Evolutionary conservation across 2,329 filamentous ascomycete genomes (phyloP), one percentile per base, ranked within the genome.

Genomic region (Aureobasidium sp.): DNA sequence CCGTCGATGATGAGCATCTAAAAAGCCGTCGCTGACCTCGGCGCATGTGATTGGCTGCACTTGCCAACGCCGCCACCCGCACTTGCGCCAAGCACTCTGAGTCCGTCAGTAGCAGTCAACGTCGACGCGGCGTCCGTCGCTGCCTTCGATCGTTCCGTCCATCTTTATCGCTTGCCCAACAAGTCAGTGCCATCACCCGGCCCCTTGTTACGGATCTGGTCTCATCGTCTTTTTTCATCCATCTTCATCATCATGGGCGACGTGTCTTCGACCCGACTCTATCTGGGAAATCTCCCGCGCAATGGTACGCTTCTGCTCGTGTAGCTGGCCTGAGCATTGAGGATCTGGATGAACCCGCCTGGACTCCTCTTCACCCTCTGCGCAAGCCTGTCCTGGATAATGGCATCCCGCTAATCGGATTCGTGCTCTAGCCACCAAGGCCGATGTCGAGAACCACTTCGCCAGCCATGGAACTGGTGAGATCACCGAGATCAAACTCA

Each of bases 401-500:
- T 71, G 68, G 67, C 68, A 72, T 67, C 61, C 71, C 71, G 73
- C 80, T 83, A 75, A 82, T 79, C 72, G 66, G 69, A 71, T 72
- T 72, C 74, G 71, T 74, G 72, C 65, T 75, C 75, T 80, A 95
- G 92, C 90, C 80, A 97, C 92, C 78, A 97, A 97, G 82, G 87
- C 90, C 78, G 93, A 99, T 76, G 89, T 99, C 76, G 92, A 97
- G 80, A 86, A 87, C 71, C 93, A 97, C 78, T 99, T 99, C 80
- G 88, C 88, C 76, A 91, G 87, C 73, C 92, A 97, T 86, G 94
- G 93, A 74, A 93, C 92, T 70, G 94, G 94, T 76, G 92, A 96
- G 76, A 97, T 99, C 75, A 94, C 89, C 69, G 94, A 99, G 81
- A 93, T 99, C 81, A 99, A 99, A 82, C 86, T 99, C 67, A 99